Evolutionary conservation across 345 rosid genomes (phyloP).

Genomic region (Arabidopsis suecica): DNA sequence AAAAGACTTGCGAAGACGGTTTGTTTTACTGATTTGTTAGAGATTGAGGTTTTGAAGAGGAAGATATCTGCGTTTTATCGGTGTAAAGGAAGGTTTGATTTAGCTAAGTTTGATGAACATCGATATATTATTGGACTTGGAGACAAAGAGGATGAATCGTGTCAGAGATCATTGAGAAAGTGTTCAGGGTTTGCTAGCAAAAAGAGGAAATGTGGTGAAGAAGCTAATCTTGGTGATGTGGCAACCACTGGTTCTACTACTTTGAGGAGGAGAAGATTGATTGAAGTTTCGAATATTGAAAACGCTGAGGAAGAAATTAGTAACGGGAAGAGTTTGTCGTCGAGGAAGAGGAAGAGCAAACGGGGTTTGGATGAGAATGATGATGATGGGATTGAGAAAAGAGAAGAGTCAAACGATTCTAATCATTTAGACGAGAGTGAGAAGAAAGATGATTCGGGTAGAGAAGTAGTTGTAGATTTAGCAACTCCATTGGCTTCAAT

Average conservation of each 20-base stretch:
- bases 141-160: constrained; percentile 49
- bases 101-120: constrained; percentile 53
- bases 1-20: constrained; percentile 49
- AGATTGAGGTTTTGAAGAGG: constrained; percentile 57
- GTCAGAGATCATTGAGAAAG: constrained; percentile 34
- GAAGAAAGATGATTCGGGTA: constrained; percentile 15
- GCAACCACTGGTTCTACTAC: constrained; percentile 18
- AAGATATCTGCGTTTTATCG: constrained; percentile 64
- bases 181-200: constrained; percentile 42
- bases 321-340: constrained; percentile 15
- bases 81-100: constrained; percentile 50
- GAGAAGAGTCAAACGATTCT: constrained; percentile 14
- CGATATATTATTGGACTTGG: constrained; percentile 64
- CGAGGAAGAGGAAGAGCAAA: constrained; percentile 39
- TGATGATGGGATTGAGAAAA: constrained; percentile 26
- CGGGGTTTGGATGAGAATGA: constrained; percentile 15
- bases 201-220: constrained; percentile 47
- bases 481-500: constrained; percentile 33
- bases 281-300: constrained; percentile 15
- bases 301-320: constrained; percentile 37
- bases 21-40: constrained; percentile 48
- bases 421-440: constrained; percentile 28
- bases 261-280: constrained; percentile 30
- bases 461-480: constrained; percentile 31
- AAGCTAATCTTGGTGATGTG: constrained; percentile 4